Conservation (phyloP, 176 grass and related monocot species). For the Cenchrus fungigraminus region DNA sequence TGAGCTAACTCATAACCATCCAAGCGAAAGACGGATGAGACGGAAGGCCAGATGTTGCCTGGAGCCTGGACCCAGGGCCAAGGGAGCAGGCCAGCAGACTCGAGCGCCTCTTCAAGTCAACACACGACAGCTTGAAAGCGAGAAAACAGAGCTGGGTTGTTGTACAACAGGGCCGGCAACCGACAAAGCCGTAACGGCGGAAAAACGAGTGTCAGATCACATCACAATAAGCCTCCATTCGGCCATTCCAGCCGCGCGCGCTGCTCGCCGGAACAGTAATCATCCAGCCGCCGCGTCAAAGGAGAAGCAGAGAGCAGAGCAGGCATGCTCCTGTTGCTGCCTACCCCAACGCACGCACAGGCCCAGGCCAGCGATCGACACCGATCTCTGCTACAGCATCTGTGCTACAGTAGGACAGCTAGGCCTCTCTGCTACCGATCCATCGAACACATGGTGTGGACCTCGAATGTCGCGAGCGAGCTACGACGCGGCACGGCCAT, state of each 20-base stretch:
- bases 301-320: not conserved
- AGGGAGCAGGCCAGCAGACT: not conserved
- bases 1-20: too few relatives aligned
- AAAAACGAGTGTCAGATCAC: not conserved
- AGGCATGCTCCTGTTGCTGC: not conserved
- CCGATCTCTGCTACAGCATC: not conserved
- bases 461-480: not conserved
- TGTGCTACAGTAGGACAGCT: not conserved
- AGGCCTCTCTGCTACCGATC: conserved; percentile 21
- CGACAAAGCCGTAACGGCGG: not conserved
- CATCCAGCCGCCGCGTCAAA: not conserved
- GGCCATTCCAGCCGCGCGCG: too few relatives aligned
- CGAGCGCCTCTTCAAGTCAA: not conserved
- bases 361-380: not conserved
- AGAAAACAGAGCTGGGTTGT: not conserved
- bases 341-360: not conserved
- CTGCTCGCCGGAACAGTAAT: not conserved
- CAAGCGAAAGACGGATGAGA: not conserved
- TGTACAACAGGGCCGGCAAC: not conserved
- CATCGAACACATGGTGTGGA: not conserved
- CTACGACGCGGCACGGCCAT: not conserved
- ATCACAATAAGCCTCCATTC: not conserved
- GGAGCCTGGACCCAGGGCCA: not conserved
- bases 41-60: not conserved
- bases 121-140: not conserved